These are phyloP conservation scores for Russula brevipes DNA, from an alignment of 768 basidiomycete genomes.

Conservation along the genomic window DNA sequence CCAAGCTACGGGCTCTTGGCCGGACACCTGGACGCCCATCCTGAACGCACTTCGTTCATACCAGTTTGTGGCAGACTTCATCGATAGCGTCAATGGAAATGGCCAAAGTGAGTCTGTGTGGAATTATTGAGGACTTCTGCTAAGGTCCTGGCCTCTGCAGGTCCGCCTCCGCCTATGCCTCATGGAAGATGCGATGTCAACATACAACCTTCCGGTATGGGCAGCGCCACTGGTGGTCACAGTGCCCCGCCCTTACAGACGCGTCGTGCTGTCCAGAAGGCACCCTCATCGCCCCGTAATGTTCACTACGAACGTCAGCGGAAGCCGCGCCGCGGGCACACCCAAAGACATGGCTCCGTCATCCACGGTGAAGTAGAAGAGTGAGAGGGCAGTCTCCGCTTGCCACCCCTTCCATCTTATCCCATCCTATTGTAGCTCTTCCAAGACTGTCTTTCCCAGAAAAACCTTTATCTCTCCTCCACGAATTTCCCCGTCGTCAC, in stretches of 20 bases:
- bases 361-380: neutral
- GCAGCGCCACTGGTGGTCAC: neutral
- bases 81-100: neutral
- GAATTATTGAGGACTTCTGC: neutral
- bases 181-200: no score
- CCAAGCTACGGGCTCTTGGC: constrained; percentile 13
- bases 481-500: neutral
- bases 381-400: neutral
- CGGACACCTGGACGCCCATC: constrained; percentile 11
- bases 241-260: neutral
- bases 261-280: neutral
- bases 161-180: neutral
- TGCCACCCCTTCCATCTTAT: neutral
- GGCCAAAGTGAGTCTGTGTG: neutral
- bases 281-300: neutral
- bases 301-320: neutral
- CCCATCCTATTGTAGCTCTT: neutral
- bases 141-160: neutral
- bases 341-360: neutral
- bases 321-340: neutral
- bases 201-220: neutral
- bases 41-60: constrained; percentile 15
- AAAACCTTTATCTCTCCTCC: constrained; percentile 18
- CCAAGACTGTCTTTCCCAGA: neutral
- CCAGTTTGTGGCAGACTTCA: constrained; percentile 10